phyloP scores from a whole-genome alignment of 2,329 filamentous ascomycete genomes.

The Trichophyton simii region DNA sequence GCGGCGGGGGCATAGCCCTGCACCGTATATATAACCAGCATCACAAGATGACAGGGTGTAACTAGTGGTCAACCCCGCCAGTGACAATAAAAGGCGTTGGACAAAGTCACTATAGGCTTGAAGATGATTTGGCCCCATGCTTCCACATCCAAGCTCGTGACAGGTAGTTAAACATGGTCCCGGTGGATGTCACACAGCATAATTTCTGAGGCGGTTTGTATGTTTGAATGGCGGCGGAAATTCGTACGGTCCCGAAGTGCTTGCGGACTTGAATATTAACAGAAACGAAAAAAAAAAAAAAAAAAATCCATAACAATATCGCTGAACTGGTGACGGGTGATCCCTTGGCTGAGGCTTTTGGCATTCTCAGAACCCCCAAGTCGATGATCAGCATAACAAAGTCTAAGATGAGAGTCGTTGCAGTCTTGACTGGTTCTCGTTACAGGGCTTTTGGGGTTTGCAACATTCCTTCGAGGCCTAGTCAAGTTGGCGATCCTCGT shows the following conservation, averaged over 20 bases:
- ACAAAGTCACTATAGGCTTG: background rate
- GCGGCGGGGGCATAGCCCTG: background rate
- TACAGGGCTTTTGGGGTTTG: background rate
- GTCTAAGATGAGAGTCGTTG: background rate
- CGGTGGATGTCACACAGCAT: background rate
- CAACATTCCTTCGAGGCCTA: background rate
- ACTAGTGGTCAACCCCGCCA: background rate
- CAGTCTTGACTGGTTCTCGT: background rate
- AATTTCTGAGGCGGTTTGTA: background rate
- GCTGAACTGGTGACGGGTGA: background rate
- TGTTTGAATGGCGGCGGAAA: background rate
- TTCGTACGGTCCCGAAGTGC: background rate
- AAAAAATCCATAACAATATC: background rate
- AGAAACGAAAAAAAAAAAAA: background rate
- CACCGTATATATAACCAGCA: background rate
- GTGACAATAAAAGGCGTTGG: background rate
- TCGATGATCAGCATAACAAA: background rate
- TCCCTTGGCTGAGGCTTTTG: background rate
- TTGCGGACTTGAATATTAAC: background rate
- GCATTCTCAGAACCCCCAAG: background rate
- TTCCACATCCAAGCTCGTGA: background rate
- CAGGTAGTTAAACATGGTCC: background rate
- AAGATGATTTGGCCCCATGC: background rate
- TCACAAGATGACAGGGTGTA: background rate
- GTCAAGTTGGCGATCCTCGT: background rate